phyloP scores from a whole-genome alignment of 176 grass and related monocot species.

The Neostapfia colusana region DNA sequence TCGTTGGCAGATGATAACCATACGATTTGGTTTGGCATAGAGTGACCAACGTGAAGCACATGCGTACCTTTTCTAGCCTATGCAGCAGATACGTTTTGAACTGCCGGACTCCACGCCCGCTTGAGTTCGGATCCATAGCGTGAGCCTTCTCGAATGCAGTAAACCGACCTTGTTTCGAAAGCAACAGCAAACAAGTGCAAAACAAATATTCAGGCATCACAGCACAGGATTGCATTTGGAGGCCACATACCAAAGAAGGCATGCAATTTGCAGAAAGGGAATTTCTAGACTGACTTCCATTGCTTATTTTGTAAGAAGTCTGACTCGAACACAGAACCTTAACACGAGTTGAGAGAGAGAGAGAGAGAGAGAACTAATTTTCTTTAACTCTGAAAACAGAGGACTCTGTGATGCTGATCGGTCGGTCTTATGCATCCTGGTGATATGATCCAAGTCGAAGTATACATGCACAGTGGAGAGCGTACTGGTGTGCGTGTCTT shows the following conservation, averaged over 20 bases:
- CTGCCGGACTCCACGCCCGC: conserved; percentile 70
- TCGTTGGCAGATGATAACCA: not conserved
- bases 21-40: not conserved
- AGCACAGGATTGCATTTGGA: not conserved
- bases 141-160: conserved; percentile 87
- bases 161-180: conserved; percentile 69
- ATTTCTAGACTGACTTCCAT: no score
- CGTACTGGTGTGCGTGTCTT: not conserved
- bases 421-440: not conserved
- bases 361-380: no score
- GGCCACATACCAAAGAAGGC: not conserved
- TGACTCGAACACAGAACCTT: no score
- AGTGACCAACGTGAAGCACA: conserved; percentile 5
- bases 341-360: no score
- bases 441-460: not conserved
- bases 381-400: not conserved
- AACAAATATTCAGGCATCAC: not conserved
- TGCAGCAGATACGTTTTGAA: conserved; percentile 96
- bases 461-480: not conserved
- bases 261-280: not conserved
- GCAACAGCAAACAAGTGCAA: conserved; percentile 15
- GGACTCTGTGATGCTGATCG: not conserved
- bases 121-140: conserved; percentile 61
- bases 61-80: conserved; percentile 77
- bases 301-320: no score